Percentiles rank a stretch among this genome's conserved stretches.
Evolutionary conservation across 2,329 filamentous ascomycete genomes (phyloP).

Genomic region (Alternaria alternata): DNA sequence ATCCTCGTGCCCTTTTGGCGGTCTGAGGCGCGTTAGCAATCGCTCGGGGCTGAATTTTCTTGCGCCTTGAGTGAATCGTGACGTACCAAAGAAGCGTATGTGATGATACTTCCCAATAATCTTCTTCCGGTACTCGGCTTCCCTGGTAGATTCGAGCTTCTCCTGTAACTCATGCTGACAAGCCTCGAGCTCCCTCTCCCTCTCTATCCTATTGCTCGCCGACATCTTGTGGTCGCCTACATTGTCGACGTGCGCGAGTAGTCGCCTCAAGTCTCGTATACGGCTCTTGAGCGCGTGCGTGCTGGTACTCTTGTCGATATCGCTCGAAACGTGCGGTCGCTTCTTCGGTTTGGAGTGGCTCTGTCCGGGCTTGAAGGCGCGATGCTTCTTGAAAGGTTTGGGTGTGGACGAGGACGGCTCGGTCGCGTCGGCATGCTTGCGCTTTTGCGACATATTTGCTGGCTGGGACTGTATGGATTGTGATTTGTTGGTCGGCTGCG

Average conservation of each 20-base stretch:
- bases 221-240: conserved; percentile 63
- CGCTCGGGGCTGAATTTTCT: conserved; percentile 1
- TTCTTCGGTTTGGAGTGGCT: conserved; percentile 25
- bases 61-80: not conserved
- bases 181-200: conserved; percentile 75
- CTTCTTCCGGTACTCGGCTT: conserved; percentile 68
- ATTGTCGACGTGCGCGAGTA: conserved; percentile 65
- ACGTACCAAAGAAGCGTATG: conserved; percentile 81
- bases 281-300: conserved; percentile 74
- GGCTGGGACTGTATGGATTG: not conserved
- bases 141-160: conserved; percentile 55
- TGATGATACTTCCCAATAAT: conserved; percentile 85
- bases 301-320: conserved; percentile 40
- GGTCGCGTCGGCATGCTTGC: conserved; percentile 39
- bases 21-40: conserved; percentile 56
- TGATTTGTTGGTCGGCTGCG: conserved; percentile 4
- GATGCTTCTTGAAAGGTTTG: conserved; percentile 35
- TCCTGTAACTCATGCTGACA: conserved; percentile 69
- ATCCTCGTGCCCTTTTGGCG: conserved; percentile 75
- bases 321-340: conserved; percentile 32
- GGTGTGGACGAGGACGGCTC: conserved; percentile 21
- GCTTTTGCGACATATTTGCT: conserved; percentile 46
- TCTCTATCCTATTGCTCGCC: conserved; percentile 71
- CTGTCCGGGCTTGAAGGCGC: conserved; percentile 29
- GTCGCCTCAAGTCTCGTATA: conserved; percentile 72